These are phyloP conservation scores for Lodderomyces elongisporus DNA, from an alignment of 1,139 yeast genomes.

Conservation along the genomic window DNA sequence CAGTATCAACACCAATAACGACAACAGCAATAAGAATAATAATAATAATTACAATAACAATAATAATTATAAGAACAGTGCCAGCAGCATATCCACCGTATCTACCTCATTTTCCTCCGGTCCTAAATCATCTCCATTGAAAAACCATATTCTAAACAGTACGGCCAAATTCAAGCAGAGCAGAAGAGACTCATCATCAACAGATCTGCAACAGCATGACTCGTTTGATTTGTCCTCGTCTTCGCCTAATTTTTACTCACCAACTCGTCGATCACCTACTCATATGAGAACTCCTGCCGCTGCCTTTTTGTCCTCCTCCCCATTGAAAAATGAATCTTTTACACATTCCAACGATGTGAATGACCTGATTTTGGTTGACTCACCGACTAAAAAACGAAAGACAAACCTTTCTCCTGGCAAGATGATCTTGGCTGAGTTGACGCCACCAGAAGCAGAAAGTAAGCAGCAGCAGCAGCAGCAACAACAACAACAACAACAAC, in stretches of 20 bases:
- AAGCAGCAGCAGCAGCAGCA: too few relatives aligned
- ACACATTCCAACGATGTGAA: conserved; percentile 15
- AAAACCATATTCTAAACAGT: conserved; percentile 24
- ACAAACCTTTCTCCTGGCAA: conserved; percentile 18
- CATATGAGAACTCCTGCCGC: conserved; percentile 38
- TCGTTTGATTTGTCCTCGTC: conserved; percentile 23
- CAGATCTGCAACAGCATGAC: conserved; percentile 6
- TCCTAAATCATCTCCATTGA: conserved; percentile 29
- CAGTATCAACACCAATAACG: conserved; percentile 1
- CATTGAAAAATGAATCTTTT: conserved; percentile 26
- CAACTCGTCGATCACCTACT: conserved; percentile 40
- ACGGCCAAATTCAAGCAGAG: conserved; percentile 9
- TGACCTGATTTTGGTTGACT: conserved; percentile 14
- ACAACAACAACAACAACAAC: conserved; percentile 15
- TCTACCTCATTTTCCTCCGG: conserved; percentile 2
- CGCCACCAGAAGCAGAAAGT: conserved; percentile 25
- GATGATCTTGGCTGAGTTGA: conserved; percentile 37
- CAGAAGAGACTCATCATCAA: neutral
- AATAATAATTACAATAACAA: too few relatives aligned
- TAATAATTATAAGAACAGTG: neutral
- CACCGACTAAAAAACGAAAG: conserved; percentile 32
- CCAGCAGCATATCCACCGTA: neutral
- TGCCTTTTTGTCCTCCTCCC: conserved; percentile 30
- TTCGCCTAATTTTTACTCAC: conserved; percentile 36
- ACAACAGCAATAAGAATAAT: too few relatives aligned